Conservation (phyloP, 2,329 filamentous ascomycete species). For the Pyrenochaeta sp. region DNA sequence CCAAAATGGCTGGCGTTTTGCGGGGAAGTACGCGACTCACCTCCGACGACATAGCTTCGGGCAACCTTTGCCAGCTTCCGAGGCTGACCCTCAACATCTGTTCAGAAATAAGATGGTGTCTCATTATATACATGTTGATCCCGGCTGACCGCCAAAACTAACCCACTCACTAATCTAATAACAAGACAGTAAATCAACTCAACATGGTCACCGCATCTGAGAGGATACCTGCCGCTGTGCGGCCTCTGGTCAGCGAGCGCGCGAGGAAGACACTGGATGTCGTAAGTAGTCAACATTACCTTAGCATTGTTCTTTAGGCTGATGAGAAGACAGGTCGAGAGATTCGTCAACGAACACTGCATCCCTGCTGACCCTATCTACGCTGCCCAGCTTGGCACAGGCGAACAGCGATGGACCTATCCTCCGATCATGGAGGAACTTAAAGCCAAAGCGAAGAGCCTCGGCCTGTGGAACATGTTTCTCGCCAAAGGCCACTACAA, state of each 20-base stretch:
- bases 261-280: slow-evolving; percentile 83
- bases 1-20: neutral
- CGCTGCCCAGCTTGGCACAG: slow-evolving; percentile 76
- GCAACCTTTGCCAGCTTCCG: slow-evolving; percentile 2
- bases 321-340: slow-evolving; percentile 69
- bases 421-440: slow-evolving; percentile 85
- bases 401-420: slow-evolving; percentile 74
- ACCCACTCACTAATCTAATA: neutral
- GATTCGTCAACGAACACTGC: slow-evolving; percentile 93
- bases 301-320: slow-evolving; percentile 2
- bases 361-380: slow-evolving; percentile 76
- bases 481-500: slow-evolving; percentile 91
- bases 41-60: slow-evolving; percentile 1
- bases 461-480: slow-evolving; percentile 98
- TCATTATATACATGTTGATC: slow-evolving; percentile 2
- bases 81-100: neutral
- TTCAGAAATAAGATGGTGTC: neutral
- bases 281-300: slow-evolving; percentile 47
- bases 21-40: slow-evolving; percentile 5
- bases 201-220: slow-evolving; percentile 55
- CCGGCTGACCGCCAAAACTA: neutral
- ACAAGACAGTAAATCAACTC: neutral
- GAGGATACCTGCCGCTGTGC: slow-evolving; percentile 64
- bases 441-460: slow-evolving; percentile 78
- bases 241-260: slow-evolving; percentile 76